A percentile compares a stretch with the other conserved stretches of the same genome.
Conservation (phyloP, 768 basidiomycete species). For the Lentinula aciculospora region DNA sequence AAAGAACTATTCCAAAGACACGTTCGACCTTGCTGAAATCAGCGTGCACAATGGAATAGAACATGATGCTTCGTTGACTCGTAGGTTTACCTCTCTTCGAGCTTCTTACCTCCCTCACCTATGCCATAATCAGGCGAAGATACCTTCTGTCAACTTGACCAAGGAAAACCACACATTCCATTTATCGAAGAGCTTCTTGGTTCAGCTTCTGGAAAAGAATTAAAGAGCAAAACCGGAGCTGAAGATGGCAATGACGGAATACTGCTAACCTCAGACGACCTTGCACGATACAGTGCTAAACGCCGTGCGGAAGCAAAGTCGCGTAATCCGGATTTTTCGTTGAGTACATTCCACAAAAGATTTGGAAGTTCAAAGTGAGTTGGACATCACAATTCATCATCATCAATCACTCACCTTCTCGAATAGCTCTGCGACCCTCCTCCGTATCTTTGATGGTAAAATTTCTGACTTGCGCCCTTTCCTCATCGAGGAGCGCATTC, state of each 20-base stretch:
- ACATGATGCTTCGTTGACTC: slow-evolving; percentile 58
- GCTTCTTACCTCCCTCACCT: not conserved
- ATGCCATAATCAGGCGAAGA: slow-evolving; percentile 44
- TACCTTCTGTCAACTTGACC: slow-evolving; percentile 36
- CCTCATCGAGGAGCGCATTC: slow-evolving; percentile 65
- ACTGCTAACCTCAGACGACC: slow-evolving; percentile 51
- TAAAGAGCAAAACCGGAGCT: not conserved
- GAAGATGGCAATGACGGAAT: slow-evolving; percentile 34
- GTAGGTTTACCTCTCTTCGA: slow-evolving; percentile 29
- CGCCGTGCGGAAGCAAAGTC: slow-evolving; percentile 53
- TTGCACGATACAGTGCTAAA: slow-evolving; percentile 51
- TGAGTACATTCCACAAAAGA: slow-evolving; percentile 44
- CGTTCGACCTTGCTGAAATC: slow-evolving; percentile 61
- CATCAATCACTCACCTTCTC: not conserved
- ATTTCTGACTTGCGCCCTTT: slow-evolving; percentile 47
- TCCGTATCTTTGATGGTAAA: slow-evolving; percentile 63
- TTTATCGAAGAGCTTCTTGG: slow-evolving; percentile 53
- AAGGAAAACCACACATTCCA: slow-evolving; percentile 42
- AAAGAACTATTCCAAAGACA: slow-evolving; percentile 51
- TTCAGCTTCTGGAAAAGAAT: slow-evolving; percentile 47
- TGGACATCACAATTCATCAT: not conserved
- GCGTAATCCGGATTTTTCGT: slow-evolving; percentile 52
- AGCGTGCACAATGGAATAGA: slow-evolving; percentile 74
- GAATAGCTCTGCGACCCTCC: slow-evolving; percentile 52
- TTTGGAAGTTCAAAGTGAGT: slow-evolving; percentile 67